Evolutionary conservation across 1,284 basidiomycete genomes (phyloP).

Genomic region (Ceratobasidium sp.): DNA sequence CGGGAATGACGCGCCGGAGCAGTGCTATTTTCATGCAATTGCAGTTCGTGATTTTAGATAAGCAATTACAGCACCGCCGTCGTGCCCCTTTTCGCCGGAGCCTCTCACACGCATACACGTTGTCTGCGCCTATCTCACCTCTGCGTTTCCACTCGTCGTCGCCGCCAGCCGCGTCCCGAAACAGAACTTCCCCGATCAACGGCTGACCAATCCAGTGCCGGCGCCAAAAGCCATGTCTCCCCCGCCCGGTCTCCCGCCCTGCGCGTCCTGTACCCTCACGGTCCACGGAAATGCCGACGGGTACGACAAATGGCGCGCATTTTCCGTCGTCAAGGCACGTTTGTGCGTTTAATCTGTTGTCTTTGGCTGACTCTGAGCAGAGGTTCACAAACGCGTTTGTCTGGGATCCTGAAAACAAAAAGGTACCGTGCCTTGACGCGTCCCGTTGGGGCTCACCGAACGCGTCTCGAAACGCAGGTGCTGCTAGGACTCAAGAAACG

Average conservation of each 20-base stretch:
- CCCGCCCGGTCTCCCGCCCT: conserved; percentile 3
- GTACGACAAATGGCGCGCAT: conserved; percentile 9
- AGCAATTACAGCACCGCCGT: conserved; percentile 7
- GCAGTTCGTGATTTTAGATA: conserved; percentile 11
- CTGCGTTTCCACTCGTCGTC: background rate
- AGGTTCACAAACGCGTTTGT: conserved; percentile 36
- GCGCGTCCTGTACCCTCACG: background rate
- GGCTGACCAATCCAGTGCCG: background rate
- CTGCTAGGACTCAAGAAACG: conserved; percentile 74
- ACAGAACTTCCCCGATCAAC: conserved; percentile 1
- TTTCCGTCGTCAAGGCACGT: conserved; percentile 14
- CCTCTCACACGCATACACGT: background rate
- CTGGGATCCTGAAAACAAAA: conserved; percentile 9
- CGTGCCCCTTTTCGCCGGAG: background rate
- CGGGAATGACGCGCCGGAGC: conserved; percentile 1
- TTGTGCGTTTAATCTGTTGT: background rate
- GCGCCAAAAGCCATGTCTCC: conserved; percentile 1
- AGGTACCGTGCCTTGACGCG: conserved; percentile 25
- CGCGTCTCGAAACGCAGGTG: conserved; percentile 52
- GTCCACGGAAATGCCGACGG: background rate
- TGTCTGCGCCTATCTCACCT: background rate
- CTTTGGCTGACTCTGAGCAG: background rate
- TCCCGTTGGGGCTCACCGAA: background rate
- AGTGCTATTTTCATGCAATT: conserved; percentile 12
- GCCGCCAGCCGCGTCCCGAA: background rate